Evolutionary conservation across 2,329 filamentous ascomycete species (phyloP).

Genomic region (Diaporthe ilicicola): DNA sequence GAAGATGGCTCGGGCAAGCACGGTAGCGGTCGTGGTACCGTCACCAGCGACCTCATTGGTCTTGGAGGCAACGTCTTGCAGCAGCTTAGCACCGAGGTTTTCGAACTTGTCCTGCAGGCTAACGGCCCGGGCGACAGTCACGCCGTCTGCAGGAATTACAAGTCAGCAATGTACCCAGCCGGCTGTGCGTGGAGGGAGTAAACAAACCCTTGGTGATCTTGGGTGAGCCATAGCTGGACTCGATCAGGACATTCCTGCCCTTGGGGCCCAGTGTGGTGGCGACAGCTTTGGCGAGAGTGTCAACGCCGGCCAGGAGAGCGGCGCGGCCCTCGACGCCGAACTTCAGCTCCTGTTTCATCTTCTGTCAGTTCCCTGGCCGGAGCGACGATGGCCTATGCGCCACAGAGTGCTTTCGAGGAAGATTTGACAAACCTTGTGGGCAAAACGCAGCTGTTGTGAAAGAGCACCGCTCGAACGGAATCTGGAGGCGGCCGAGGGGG

Average conservation of each 20-base stretch:
- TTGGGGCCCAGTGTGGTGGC: slow-evolving; percentile 97
- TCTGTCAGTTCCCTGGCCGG: slow-evolving; percentile 40
- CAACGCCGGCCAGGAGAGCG: slow-evolving; percentile 89
- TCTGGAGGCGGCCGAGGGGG: slow-evolving; percentile 69
- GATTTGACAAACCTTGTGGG: slow-evolving; percentile 82
- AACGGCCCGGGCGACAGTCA: slow-evolving; percentile 89
- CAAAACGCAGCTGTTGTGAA: slow-evolving; percentile 92
- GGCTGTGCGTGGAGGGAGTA: not conserved
- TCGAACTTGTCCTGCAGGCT: slow-evolving; percentile 98
- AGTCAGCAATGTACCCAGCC: slow-evolving; percentile 23
- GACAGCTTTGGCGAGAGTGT: slow-evolving; percentile 95
- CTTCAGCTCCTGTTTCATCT: slow-evolving; percentile 81
- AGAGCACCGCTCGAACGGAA: slow-evolving; percentile 71
- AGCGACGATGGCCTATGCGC: not conserved
- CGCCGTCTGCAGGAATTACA: slow-evolving; percentile 69
- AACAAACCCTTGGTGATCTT: slow-evolving; percentile 98
- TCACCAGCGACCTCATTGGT: slow-evolving; percentile 99
- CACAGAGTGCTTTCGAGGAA: not conserved
- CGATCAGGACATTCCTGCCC: slow-evolving; percentile 97
- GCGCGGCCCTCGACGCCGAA: slow-evolving; percentile 96
- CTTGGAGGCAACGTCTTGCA: slow-evolving; percentile 98
- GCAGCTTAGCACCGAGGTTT: slow-evolving; percentile 95
- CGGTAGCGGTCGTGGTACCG: slow-evolving; percentile 96
- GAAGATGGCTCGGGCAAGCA: slow-evolving; percentile 97
- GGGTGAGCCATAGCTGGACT: slow-evolving; percentile 97